A percentile compares a stretch with the other conserved stretches of the same genome.
Conservation (phyloP, 2,329 filamentous ascomycete species). For the Phialophora chinensis region DNA sequence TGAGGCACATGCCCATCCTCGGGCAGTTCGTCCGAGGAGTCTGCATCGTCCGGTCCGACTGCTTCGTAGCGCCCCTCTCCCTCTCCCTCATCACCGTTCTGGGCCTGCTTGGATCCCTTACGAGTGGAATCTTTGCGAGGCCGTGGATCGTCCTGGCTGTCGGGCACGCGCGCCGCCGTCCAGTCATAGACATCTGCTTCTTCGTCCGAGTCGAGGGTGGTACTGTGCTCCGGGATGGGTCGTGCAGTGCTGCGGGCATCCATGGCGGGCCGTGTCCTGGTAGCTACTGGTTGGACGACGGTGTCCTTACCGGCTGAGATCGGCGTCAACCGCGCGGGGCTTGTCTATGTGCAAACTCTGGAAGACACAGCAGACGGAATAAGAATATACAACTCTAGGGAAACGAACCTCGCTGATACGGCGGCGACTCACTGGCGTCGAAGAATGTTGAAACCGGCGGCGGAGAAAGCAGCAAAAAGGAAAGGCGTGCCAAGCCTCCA, state of each 20-base stretch:
- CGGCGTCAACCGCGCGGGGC: neutral
- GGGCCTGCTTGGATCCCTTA: constrained; percentile 20
- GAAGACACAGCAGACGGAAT: neutral
- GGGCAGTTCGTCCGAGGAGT: constrained; percentile 34
- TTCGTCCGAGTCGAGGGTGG: constrained; percentile 37
- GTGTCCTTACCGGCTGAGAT: constrained; percentile 8
- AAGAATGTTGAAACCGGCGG: neutral
- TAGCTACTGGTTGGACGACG: constrained; percentile 11
- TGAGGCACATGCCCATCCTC: constrained; percentile 35
- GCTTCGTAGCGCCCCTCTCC: constrained; percentile 10
- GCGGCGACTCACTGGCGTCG: neutral
- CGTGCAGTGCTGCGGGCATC: constrained; percentile 35
- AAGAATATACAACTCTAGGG: neutral
- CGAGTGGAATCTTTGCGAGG: constrained; percentile 19
- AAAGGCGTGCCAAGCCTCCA: neutral
- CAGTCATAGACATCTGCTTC: constrained; percentile 38
- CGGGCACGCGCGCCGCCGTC: constrained; percentile 31
- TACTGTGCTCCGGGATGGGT: constrained; percentile 25
- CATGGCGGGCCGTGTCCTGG: constrained; percentile 19
- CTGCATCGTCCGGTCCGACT: constrained; percentile 23
- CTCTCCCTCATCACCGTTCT: constrained; percentile 22
- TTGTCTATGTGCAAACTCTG: neutral
- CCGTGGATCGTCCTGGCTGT: constrained; percentile 26
- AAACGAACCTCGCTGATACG: neutral
- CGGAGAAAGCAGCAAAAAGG: neutral